phyloP scores from a whole-genome alignment of 2,329 filamentous ascomycete species.

The Arthrinium phaeospermum region DNA sequence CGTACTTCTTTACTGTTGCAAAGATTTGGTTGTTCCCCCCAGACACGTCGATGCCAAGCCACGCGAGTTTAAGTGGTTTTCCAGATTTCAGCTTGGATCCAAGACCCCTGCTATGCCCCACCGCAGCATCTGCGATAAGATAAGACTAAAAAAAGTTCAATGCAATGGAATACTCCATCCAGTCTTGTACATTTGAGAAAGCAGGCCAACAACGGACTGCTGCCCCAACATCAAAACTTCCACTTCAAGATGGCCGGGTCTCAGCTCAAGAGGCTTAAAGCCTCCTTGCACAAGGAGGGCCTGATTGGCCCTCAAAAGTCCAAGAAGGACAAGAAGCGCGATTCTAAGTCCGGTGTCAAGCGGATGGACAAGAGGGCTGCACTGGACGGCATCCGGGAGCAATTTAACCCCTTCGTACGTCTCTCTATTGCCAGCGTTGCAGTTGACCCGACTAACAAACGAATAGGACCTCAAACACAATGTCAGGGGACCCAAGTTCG shows the following conservation, averaged over 20 bases:
- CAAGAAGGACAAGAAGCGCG: constrained; percentile 88
- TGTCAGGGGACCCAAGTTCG: constrained; percentile 80
- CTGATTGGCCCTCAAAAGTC: constrained; percentile 91
- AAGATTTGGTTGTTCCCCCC: too few species aligned
- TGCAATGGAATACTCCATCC: constrained; percentile 6
- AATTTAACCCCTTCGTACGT: constrained; percentile 89
- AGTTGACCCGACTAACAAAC: neutral
- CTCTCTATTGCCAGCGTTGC: neutral
- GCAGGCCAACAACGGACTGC: constrained; percentile 4
- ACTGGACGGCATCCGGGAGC: constrained; percentile 85
- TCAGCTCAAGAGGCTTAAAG: constrained; percentile 94
- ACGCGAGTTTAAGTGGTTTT: neutral
- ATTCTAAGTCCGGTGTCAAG: constrained; percentile 73
- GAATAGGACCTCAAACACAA: constrained; percentile 73
- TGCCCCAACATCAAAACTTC: neutral
- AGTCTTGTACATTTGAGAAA: constrained; percentile 3
- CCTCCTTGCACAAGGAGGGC: constrained; percentile 86
- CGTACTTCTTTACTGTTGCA: neutral
- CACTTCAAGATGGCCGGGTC: constrained; percentile 79
- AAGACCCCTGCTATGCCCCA: neutral
- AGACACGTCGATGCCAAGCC: neutral
- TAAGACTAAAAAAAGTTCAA: constrained; percentile 17
- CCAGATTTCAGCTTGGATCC: neutral
- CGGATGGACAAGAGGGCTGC: constrained; percentile 78
- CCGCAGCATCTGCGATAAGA: neutral